phyloP scores from a whole-genome alignment of 1,139 yeast species.

The Blastobotrys indianensis region DNA sequence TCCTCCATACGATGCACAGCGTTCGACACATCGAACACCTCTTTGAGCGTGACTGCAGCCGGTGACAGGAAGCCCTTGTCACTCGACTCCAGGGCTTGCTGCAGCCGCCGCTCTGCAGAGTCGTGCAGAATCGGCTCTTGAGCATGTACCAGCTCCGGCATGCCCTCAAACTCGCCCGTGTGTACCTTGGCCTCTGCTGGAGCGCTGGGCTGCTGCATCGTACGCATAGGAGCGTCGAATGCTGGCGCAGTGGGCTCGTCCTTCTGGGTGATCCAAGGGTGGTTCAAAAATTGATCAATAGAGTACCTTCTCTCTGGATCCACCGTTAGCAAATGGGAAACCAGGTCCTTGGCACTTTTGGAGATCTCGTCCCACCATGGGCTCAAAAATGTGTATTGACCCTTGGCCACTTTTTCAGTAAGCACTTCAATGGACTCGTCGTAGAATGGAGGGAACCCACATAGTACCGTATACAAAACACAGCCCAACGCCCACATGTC shows the following conservation, averaged over 20 bases:
- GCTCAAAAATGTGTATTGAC: slow-evolving; percentile 72
- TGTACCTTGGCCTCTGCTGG: slow-evolving; percentile 4
- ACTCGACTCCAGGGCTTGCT: slow-evolving; percentile 7
- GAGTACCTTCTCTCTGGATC: slow-evolving; percentile 74
- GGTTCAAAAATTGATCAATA: slow-evolving; percentile 68
- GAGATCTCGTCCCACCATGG: slow-evolving; percentile 99
- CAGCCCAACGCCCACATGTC: slow-evolving; percentile 98
- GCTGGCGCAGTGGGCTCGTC: slow-evolving; percentile 29
- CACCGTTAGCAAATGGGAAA: slow-evolving; percentile 68
- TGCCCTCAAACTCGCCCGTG: not conserved
- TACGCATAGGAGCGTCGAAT: slow-evolving; percentile 22
- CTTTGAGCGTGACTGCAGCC: slow-evolving; percentile 86
- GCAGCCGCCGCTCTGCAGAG: slow-evolving; percentile 9
- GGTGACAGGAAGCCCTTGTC: slow-evolving; percentile 54
- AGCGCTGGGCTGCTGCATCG: slow-evolving; percentile 7
- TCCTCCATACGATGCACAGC: slow-evolving; percentile 93
- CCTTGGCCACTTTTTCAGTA: slow-evolving; percentile 75
- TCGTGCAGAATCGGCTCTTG: slow-evolving; percentile 3
- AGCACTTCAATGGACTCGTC: slow-evolving; percentile 80
- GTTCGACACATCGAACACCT: slow-evolving; percentile 89
- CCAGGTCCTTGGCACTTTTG: slow-evolving; percentile 72
- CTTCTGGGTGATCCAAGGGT: slow-evolving; percentile 67
- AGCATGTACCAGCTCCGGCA: slow-evolving; percentile 3
- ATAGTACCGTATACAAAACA: slow-evolving; percentile 76
- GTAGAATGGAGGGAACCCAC: slow-evolving; percentile 96